Evolutionary conservation across 805 yeast species (phyloP), one percentile per base, ranked within the genome.

Genomic region (Lipomyces kockii): DNA sequence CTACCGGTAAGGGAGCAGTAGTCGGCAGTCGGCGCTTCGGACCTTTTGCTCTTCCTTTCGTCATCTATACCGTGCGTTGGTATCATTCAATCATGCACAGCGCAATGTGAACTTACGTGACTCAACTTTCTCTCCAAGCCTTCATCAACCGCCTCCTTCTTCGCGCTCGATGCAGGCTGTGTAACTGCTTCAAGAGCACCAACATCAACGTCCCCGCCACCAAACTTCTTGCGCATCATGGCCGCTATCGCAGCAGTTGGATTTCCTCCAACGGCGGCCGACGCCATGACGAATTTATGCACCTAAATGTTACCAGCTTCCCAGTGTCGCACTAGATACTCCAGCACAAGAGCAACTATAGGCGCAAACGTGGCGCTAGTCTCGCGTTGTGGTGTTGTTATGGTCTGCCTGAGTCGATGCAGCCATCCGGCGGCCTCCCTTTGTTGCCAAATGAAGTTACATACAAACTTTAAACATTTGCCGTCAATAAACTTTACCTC

Each of bases 31-130:
- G 35, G 12, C 66, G 43, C 25, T 60, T 63, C 3, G 66, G 66
- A 5, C 66, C 66, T 60, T 49, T 27, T n/a, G 66, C 66, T 11
- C 66, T 65, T 39, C 65, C 66, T 49, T 55, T 55, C 20, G 66
- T 63, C 62, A 63, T 60, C 66, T 63, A 60, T 37, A 29, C 32
- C 32, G 6, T 29, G 32, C 32, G 32, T 29, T 29, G 32, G 32
- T 29, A 29, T 29, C 32, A 29, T 8, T 6, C 27, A 49, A 49
- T 22, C 53, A 9, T 49, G 12, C 27, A 29, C 5, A 34, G 27
- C 22, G 35, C 25, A n/a, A 58, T 34, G 20, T 20, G 53, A 52
- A 22, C 55, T 52, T 29, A 61, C 63, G 54, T 61, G 63, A 8
- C 61, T 53, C 27, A 61, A 55, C 63, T 61, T 57, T 20, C 11